Base-by-base conservation (phyloP, 257 asterid genomes). In the Nyctanthes arbortristis region DNA sequence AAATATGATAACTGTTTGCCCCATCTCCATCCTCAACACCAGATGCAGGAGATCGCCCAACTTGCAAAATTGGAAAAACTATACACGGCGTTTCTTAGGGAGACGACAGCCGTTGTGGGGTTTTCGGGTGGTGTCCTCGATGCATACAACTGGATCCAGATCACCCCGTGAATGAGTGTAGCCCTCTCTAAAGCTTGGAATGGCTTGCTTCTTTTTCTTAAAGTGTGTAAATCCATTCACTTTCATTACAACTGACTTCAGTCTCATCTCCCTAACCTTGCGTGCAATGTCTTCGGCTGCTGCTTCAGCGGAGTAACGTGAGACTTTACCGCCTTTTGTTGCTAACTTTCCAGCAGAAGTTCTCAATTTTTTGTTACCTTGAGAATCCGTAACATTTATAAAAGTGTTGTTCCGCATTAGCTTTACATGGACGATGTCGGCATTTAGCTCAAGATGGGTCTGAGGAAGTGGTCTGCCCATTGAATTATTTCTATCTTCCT, bases 51-150 rank as follows among this genome's bases (percentile, higher is more conserved):
- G 22, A 28, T 52, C 52, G 31, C 72, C n/a, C n/a, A n/a, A n/a
- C n/a, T n/a, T n/a, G n/a, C n/a, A 35, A 70, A 52, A 75, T 32
- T 29, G 63, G 37, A 68, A 31, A 57, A 63, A 64, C 84, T 85
- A 93, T 6, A 93, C 80, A 24, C 96, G 92, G 32, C 97, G 86
- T 55, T 81, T 77, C 86, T 91, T 91, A 9, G 73, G 75, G 70
- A 65, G 92, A 52, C 97, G 97, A 73, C 97, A 94, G 14, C 97
- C 97, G 30, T 91, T 94, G 65, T 94, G 97, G 7, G 97, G 90
- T 24, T 81, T 83, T 7, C 97, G 75, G 16, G 97, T 94, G 0
- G 96, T 89, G 73, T 94, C 97, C 84, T 94, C 97, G 12, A 91
- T 69, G 80, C 75, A 85, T 3, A 94, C 96, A 34, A 91, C 66